phyloP scores from a whole-genome alignment of 352 stramenopile species.

The Globisporangium orthogonon region DNA sequence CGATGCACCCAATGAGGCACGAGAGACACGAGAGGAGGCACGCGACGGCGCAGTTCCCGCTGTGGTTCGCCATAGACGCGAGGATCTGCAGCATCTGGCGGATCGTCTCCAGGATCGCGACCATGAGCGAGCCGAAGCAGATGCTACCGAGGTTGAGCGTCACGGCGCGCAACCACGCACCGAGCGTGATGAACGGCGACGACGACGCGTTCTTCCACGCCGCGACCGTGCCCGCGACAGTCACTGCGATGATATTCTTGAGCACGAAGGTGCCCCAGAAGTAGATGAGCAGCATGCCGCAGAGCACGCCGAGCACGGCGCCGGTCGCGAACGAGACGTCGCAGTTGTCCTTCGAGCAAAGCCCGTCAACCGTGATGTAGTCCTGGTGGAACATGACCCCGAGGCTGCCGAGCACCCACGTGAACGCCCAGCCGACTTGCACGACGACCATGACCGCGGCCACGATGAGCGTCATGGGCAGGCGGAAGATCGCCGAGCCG shows the following conservation, averaged over 20 bases:
- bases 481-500: constrained; percentile 75
- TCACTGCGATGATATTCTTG: constrained; percentile 88
- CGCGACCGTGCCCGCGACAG: constrained; percentile 84
- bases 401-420: constrained; percentile 82
- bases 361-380: constrained; percentile 44
- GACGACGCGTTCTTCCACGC: constrained; percentile 86
- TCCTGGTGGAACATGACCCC: constrained; percentile 78
- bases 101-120: constrained; percentile 87
- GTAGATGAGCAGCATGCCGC: constrained; percentile 89
- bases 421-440: constrained; percentile 80
- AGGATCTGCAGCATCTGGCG: constrained; percentile 62
- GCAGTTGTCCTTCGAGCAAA: constrained; percentile 45
- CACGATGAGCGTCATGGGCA: constrained; percentile 79
- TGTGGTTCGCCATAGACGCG: constrained; percentile 44
- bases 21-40: constrained; percentile 61
- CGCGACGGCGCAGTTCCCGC: constrained; percentile 67
- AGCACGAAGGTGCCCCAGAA: constrained; percentile 89
- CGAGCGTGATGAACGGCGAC: constrained; percentile 63
- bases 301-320: constrained; percentile 62
- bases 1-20: constrained; percentile 77
- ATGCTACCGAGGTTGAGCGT: constrained; percentile 91
- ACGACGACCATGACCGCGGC: constrained; percentile 81
- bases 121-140: constrained; percentile 88
- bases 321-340: constrained; percentile 36
- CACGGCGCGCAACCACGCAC: constrained; percentile 70